Conservation (phyloP, 768 basidiomycete species). For the Sporobolomyces roseus region DNA sequence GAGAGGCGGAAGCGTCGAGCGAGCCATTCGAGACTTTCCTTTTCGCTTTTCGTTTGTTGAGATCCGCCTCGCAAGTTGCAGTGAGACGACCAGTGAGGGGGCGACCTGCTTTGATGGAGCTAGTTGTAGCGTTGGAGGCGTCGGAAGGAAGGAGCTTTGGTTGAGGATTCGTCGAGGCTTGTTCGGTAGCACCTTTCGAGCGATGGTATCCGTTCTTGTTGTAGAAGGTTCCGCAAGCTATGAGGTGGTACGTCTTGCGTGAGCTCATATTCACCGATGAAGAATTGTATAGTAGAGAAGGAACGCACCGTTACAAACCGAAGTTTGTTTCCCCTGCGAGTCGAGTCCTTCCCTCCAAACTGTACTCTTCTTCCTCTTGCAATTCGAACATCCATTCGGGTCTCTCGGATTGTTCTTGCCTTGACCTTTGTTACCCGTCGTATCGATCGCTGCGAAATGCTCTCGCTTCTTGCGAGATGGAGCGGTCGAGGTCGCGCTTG, state of each 20-base stretch:
- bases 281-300: too few species aligned
- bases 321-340: neutral
- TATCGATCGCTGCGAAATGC: conserved; percentile 27
- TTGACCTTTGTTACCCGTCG: neutral
- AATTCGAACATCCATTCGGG: conserved; percentile 33
- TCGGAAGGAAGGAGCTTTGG: neutral
- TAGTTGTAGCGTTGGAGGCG: neutral
- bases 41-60: conserved; percentile 26
- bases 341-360: conserved; percentile 22
- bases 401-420: conserved; percentile 35
- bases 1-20: neutral
- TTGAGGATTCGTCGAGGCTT: neutral
- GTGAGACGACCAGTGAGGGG: conserved; percentile 39
- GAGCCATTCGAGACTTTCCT: conserved; percentile 1
- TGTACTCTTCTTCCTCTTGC: conserved; percentile 39
- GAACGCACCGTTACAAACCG: conserved; percentile 36
- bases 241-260: too few species aligned
- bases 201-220: conserved; percentile 43
- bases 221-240: conserved; percentile 42
- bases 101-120: neutral
- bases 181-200: conserved; percentile 11
- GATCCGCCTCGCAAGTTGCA: conserved; percentile 40
- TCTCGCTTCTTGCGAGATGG: conserved; percentile 21
- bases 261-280: too few species aligned
- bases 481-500: too few species aligned